phyloP scores from a whole-genome alignment of 257 asterid species.

The Penstemon barbatus region DNA sequence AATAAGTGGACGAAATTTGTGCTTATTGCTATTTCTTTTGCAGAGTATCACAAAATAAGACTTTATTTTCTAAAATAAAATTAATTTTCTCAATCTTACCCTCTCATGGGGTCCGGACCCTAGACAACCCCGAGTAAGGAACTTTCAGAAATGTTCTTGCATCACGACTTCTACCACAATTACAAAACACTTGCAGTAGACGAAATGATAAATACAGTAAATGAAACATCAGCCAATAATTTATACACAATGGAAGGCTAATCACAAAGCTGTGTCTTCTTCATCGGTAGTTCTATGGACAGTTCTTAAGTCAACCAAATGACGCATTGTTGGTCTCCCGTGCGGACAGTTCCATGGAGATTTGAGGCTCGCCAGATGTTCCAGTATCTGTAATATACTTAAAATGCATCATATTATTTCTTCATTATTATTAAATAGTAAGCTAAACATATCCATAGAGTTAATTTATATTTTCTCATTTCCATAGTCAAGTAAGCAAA shows the following conservation, averaged over 20 bases:
- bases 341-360: slow-evolving; percentile 99
- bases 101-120: no score
- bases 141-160: no score
- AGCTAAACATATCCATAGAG: background rate
- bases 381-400: slow-evolving; percentile 60
- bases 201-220: no score
- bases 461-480: background rate
- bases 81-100: no score
- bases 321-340: slow-evolving; percentile 98
- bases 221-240: slow-evolving; percentile 15
- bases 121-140: no score
- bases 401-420: no score
- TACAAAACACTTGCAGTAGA: no score
- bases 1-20: no score
- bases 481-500: background rate
- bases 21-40: no score
- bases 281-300: slow-evolving; percentile 41
- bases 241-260: background rate
- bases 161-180: no score
- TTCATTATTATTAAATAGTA: background rate
- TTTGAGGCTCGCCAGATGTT: slow-evolving; percentile 69
- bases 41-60: no score
- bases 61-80: no score
- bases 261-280: slow-evolving; percentile 33
- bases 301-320: slow-evolving; percentile 77